Base-by-base conservation (phyloP, 129 eudicot species). In the Flaveria linearis region DNA sequence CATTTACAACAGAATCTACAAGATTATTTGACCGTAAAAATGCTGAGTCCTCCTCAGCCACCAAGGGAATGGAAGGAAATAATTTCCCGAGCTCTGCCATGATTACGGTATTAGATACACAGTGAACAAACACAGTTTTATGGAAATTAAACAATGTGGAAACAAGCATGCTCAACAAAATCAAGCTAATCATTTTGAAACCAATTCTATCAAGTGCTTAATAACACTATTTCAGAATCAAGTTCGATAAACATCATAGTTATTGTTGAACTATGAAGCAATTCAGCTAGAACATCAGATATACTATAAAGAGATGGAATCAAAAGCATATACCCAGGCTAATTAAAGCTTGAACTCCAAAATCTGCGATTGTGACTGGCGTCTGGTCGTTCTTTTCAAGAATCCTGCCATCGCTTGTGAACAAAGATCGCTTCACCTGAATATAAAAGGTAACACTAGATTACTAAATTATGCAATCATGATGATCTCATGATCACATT, bases 31-130 rank as follows among this genome's bases (percentile, higher is more conserved):
- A 83, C 22, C 89, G 89, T 80, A 94, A 75, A 75, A 87, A 91
- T 45, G 93, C 86, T 3, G 99, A 94, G 66, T 94, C 99, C 86
- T 94, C 99, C 85, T 94, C 99, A 69, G 97, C 99, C 80, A 94
- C 99, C 84, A 94, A 69, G 7, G 99, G 97, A 76, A 94, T 87
- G 3, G 89, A 86, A 50, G 99, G 97, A 84, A 91, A 94, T 39
- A 79, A 70, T 50, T 83, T 86, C 72, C 89, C 84, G 26, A 94
- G 88, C 86, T 91, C 99, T 94, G 89, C 46, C 62, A 84, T 80
- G 53, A 74, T 13, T 14, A 73, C 46, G 14, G 41, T 64, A 33
- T 56, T 49, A 69, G 36, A 62, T 63, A 11, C 72, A 60, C 55
- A 64, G 41, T 49, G 74, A 77, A 68, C 23, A 17, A 33, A 52